Conservation (phyloP, 2,329 filamentous ascomycete species). For the Aureobasidium vineae region DNA sequence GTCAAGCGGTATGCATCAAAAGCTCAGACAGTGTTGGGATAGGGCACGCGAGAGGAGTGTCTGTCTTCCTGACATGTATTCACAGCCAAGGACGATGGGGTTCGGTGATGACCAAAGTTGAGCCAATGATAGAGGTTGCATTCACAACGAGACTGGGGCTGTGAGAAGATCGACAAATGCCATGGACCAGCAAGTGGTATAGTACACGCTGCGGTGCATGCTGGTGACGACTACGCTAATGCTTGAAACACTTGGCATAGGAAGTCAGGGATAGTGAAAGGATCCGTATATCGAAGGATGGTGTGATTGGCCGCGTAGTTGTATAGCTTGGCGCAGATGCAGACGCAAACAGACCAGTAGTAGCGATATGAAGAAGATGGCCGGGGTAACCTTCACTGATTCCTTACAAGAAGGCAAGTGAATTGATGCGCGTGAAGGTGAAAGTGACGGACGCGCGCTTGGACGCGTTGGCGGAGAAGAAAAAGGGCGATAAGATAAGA, state of each 20-base stretch:
- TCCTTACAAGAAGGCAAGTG: neutral
- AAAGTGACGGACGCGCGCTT: neutral
- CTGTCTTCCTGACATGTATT: neutral
- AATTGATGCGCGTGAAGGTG: neutral
- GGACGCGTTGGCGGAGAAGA: too few species aligned
- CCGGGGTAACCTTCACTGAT: too few species aligned
- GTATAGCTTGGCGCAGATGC: neutral
- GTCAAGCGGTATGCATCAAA: neutral
- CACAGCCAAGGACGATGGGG: neutral
- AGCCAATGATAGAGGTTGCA: neutral
- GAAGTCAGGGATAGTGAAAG: neutral
- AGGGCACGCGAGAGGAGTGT: neutral
- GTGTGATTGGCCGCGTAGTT: neutral
- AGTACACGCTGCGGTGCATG: neutral
- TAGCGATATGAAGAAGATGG: neutral
- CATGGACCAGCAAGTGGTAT: neutral
- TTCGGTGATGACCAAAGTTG: neutral
- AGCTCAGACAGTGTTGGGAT: neutral
- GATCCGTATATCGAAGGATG: neutral
- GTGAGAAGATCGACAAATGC: neutral
- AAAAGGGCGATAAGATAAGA: slow-evolving; percentile 7
- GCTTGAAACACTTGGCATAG: neutral
- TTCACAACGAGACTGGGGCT: neutral
- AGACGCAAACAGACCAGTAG: neutral
- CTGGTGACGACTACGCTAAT: slow-evolving; percentile 3